Evolutionary conservation across 2,329 filamentous ascomycete genomes (phyloP).

Genomic region (Tolypocladium inflatum): DNA sequence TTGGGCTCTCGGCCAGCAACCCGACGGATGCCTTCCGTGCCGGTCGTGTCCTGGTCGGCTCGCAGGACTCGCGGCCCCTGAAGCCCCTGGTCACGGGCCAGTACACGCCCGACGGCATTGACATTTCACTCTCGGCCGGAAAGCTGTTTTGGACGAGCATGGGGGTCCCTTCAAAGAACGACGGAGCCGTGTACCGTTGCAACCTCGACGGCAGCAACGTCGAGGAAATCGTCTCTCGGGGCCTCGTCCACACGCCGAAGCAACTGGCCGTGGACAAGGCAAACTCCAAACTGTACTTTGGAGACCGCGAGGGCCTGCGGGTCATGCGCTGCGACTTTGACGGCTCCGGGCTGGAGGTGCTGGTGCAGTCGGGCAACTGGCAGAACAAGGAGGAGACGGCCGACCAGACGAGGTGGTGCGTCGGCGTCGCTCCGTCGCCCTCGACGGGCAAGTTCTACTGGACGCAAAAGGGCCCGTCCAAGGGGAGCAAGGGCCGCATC

Average conservation of each 20-base stretch:
- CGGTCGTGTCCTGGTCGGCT: conserved; percentile 9
- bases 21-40: conserved; percentile 1
- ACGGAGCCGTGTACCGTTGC: conserved; percentile 33
- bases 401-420: conserved; percentile 37
- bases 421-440: conserved; percentile 41
- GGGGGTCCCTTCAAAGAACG: conserved; percentile 27
- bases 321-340: conserved; percentile 29
- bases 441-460: conserved; percentile 41
- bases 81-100: conserved; percentile 13
- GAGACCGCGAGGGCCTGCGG: conserved; percentile 33
- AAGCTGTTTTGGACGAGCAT: conserved; percentile 42
- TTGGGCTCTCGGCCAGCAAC: conserved; percentile 11
- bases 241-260: conserved; percentile 39
- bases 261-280: conserved; percentile 25
- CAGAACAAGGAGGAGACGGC: conserved; percentile 12
- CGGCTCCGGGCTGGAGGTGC: conserved; percentile 24
- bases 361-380: conserved; percentile 26
- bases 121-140: conserved; percentile 18
- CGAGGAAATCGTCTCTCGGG: conserved; percentile 29
- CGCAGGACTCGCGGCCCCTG: conserved; percentile 1
- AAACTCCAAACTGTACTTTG: conserved; percentile 27
- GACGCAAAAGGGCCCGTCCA: conserved; percentile 49
- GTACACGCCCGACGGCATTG: conserved; percentile 34
- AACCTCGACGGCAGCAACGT: conserved; percentile 39
- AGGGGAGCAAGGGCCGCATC: conserved; percentile 40